Conservation (phyloP, 441 rosid species). For the Pelargonium fulgidum region DNA sequence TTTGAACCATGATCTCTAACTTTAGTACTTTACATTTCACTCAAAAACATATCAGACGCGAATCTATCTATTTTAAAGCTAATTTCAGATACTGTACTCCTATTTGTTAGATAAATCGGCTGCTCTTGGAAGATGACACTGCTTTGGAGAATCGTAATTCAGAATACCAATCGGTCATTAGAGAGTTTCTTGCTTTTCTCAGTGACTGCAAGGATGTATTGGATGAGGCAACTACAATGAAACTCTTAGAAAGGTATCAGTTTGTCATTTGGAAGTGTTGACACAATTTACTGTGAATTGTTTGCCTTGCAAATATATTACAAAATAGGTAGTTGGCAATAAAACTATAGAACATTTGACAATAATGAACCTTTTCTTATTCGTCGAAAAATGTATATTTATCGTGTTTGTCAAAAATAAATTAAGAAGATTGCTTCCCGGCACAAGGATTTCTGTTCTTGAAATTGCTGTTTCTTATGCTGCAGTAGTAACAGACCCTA, state of each 20-base stretch:
- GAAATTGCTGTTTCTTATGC: neutral
- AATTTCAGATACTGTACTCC: conserved; percentile 12
- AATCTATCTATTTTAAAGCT: conserved; percentile 18
- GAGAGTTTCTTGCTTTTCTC: conserved; percentile 91
- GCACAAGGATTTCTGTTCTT: neutral
- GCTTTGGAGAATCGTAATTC: conserved; percentile 71
- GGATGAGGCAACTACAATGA: conserved; percentile 98
- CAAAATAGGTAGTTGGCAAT: neutral
- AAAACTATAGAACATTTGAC: neutral
- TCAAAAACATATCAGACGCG: conserved; percentile 8
- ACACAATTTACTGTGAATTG: conserved; percentile 10
- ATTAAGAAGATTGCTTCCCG: neutral
- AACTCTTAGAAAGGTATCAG: conserved; percentile 80
- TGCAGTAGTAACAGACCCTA: neutral
- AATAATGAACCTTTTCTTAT: neutral
- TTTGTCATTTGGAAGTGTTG: conserved; percentile 10
- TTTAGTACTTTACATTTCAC: neutral
- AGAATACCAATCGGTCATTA: conserved; percentile 77
- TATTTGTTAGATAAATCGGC: conserved; percentile 61
- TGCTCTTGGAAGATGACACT: conserved; percentile 92
- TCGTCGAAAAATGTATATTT: neutral
- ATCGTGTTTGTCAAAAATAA: neutral
- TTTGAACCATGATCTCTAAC: conserved; percentile 11
- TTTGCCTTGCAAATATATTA: conserved; percentile 12
- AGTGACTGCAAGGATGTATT: conserved; percentile 93